phyloP scores from a whole-genome alignment of 768 basidiomycete species.

The Tulasnella sp. region DNA sequence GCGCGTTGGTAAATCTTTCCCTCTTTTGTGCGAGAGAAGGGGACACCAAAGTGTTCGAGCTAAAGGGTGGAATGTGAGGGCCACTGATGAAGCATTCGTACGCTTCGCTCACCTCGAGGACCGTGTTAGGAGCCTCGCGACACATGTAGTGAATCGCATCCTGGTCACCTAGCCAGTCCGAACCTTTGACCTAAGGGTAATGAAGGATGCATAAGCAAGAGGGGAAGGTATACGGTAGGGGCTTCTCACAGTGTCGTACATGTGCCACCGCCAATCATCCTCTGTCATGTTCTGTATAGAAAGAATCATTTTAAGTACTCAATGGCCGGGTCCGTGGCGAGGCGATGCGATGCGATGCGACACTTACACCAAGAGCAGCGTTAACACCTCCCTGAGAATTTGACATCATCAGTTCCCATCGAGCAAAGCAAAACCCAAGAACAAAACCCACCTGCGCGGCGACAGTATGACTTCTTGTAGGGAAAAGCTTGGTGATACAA shows the following conservation, averaged over 20 bases:
- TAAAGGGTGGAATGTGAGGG: slow-evolving; percentile 26
- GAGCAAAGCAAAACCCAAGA: background rate
- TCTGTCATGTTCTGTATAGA: slow-evolving; percentile 83
- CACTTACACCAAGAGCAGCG: slow-evolving; percentile 73
- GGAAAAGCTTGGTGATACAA: slow-evolving; percentile 98
- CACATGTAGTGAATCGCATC: slow-evolving; percentile 99
- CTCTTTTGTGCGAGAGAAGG: slow-evolving; percentile 95
- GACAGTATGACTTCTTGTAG: slow-evolving; percentile 96
- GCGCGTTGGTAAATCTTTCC: slow-evolving; percentile 99
- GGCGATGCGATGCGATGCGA: slow-evolving; percentile 25
- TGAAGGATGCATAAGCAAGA: slow-evolving; percentile 19
- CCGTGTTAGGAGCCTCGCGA: slow-evolving; percentile 85
- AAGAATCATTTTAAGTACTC: background rate
- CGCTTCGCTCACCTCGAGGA: slow-evolving; percentile 60
- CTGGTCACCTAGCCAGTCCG: slow-evolving; percentile 99
- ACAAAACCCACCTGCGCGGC: slow-evolving; percentile 70
- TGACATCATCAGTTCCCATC: background rate
- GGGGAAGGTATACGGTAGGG: background rate
- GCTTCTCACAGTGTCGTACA: slow-evolving; percentile 77
- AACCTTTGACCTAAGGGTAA: slow-evolving; percentile 77
- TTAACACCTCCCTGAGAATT: slow-evolving; percentile 81
- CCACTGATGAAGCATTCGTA: background rate
- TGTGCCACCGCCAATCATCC: slow-evolving; percentile 99
- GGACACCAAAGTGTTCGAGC: slow-evolving; percentile 98
- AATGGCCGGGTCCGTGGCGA: background rate